Evolutionary conservation across 108 stramenopile species (phyloP).

Genomic region (Craspedostauros australis): DNA sequence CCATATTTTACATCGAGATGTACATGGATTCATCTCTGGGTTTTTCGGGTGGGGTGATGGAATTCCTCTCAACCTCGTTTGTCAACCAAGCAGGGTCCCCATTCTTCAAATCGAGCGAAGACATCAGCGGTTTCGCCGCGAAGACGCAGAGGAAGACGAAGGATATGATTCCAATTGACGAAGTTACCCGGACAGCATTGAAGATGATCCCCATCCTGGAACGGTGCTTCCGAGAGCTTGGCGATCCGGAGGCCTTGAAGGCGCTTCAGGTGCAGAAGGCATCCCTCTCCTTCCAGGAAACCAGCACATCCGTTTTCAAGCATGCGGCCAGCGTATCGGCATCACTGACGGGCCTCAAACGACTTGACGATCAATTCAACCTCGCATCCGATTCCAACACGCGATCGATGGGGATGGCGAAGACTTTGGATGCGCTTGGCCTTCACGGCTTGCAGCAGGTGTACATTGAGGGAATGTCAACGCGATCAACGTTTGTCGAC

Average conservation of each 20-base stretch:
- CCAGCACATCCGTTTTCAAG: slow-evolving; percentile 22
- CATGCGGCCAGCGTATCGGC: slow-evolving; percentile 9
- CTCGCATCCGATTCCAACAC: too few species aligned
- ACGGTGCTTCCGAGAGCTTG: slow-evolving; percentile 36
- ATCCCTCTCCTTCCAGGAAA: slow-evolving; percentile 46
- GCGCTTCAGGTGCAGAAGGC: slow-evolving; percentile 37
- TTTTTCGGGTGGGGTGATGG: slow-evolving; percentile 9
- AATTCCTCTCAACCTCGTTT: slow-evolving; percentile 20
- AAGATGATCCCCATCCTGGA: slow-evolving; percentile 36
- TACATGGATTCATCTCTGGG: slow-evolving; percentile 24
- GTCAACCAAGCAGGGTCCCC: background rate
- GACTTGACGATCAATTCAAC: too few species aligned
- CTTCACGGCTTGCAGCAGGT: background rate
- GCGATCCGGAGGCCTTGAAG: slow-evolving; percentile 43
- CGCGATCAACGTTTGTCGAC: background rate
- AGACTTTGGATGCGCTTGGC: slow-evolving; percentile 1
- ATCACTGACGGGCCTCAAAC: background rate
- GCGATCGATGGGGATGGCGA: background rate
- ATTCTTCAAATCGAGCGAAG: background rate
- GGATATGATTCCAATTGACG: slow-evolving; percentile 3
- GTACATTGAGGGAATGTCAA: background rate
- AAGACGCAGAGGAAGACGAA: background rate
- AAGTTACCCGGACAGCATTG: slow-evolving; percentile 23
- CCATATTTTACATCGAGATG: slow-evolving; percentile 59
- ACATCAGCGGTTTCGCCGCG: background rate